Conservation (phyloP, 1,284 basidiomycete species). For the Gymnopus androsaceus region DNA sequence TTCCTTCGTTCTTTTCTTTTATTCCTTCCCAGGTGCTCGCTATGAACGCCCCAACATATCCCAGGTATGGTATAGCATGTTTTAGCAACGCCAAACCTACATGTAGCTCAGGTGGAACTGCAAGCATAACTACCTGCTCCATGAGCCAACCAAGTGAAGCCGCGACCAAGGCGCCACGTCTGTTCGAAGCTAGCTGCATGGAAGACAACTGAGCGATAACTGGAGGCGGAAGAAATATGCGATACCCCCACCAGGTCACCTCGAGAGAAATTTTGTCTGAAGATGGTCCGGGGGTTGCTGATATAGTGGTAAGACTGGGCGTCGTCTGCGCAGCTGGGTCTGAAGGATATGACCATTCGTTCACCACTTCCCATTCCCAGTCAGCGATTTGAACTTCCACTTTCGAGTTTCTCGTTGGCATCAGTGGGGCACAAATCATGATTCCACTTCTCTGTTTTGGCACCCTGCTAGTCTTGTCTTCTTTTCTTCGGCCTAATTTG, state of each 20-base stretch:
- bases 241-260: conserved; percentile 80
- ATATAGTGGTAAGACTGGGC: neutral
- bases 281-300: conserved; percentile 33
- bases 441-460: conserved; percentile 47
- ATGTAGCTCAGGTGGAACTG: conserved; percentile 61
- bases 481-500: conserved; percentile 36
- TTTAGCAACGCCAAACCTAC: conserved; percentile 58
- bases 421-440: conserved; percentile 73
- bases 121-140: conserved; percentile 56
- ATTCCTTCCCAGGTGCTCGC: conserved; percentile 80
- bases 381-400: conserved; percentile 68
- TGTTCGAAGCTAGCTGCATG: conserved; percentile 64
- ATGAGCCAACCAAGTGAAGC: conserved; percentile 71
- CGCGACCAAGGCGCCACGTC: conserved; percentile 72
- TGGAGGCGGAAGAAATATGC: conserved; percentile 72
- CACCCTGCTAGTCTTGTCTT: conserved; percentile 20
- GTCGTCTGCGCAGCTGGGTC: neutral
- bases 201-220: conserved; percentile 64
- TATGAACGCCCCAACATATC: conserved; percentile 75
- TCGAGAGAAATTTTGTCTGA: conserved; percentile 68
- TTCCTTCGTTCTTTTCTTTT: conserved; percentile 64
- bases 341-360: conserved; percentile 23
- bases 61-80: conserved; percentile 60
- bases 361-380: conserved; percentile 50
- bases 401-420: conserved; percentile 56